Base-by-base conservation (phyloP, 1,284 basidiomycete species). In the Meripilus lineatus region DNA sequence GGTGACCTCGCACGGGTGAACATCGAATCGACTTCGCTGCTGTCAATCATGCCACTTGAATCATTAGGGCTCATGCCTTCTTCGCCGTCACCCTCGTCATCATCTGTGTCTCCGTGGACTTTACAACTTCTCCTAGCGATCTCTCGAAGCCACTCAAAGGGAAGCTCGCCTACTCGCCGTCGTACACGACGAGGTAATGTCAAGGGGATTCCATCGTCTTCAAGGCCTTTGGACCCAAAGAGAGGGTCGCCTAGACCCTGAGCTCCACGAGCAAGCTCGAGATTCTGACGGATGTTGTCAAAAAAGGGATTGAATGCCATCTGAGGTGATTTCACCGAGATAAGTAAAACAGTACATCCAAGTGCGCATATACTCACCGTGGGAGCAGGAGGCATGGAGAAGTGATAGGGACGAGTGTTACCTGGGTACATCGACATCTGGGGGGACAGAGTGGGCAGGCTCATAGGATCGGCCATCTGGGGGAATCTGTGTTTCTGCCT, bases 281-380 rank as follows among this genome's bases (percentile, higher is more conserved):
- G 66, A 58, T 98, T 96, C 65, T 99, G 95, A 24, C 95, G 86
- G 55, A 99, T 91, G 56, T 91, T 88, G 67, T 99, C 93, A 55
- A 93, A 94, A 67, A 94, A 94, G 3, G 91, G 91, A 60, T 93
- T 93, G 41, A 73, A 80, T 2, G 83, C 77, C 35, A 62, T 58
- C 58, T 59, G 36, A 21, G 21, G 32, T 32, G 14, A 18, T 32
- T 7, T 42, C 30, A 42, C 8, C 14, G 34, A 10, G 10, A 11
- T 10, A 35, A 11, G 14, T 21, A 8, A 21, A 17, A 23, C 37
- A 13, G 8, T 21, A 23, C 15, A 23, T 30, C 28, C n/a, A 30
- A 10, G 10, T 30, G 8, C 10, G n/a, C 6, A 26, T 5, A 24
- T 13, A 43, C 33, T 8, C 26, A 35, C 34, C 33, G 32, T 10